Evolutionary conservation across 2,329 filamentous ascomycete genomes (phyloP), one percentile per base, ranked within the genome.

Genomic region (Penicillium sp.): DNA sequence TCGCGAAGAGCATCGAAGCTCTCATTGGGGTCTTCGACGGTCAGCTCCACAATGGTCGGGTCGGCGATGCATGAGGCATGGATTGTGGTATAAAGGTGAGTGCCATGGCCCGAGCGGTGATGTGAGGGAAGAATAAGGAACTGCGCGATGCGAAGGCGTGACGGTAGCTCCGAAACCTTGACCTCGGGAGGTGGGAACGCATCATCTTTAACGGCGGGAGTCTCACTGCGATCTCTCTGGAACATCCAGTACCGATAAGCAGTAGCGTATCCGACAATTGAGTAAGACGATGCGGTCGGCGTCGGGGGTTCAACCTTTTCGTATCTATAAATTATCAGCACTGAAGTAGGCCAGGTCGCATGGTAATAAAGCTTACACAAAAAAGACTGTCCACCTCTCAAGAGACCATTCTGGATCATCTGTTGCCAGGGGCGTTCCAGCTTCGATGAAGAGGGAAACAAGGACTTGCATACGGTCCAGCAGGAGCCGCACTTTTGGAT

Each of bases 91-190:
- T 97, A 98, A 33, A 98, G 81, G 37, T 82, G 79, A 9, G 83
- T 80, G 31, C 92, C 93, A 43, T 92, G 84, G 13, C 90, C 90
- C 53, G 83, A 81, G 53, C 81, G 79, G 66, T 96, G 91, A 69
- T 89, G 95, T 5, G 89, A 87, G 2, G 91, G 91, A 9, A 98
- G 77, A 55, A 98, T 85, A 53, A 98, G 66, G 70, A 97, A 97
- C 68, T 98, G 93, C 0, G 92, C 95, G 57, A 98, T 88, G 39
- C 95, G 81, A 52, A 89, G 83, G 33, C 92, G 84, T 60, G 86
- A 87, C 10, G 88, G 86, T 2, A 91, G 78, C 42, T 84, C 74
- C 4, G 80, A 68, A 56, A 85, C 75, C n/a, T 70, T 64, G 42
- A 78, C 65, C 45, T 67, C 73, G 62, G 57, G 66, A 50, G 44